phyloP scores from a whole-genome alignment of 805 yeast species.

The Huiozyma naganishii region DNA sequence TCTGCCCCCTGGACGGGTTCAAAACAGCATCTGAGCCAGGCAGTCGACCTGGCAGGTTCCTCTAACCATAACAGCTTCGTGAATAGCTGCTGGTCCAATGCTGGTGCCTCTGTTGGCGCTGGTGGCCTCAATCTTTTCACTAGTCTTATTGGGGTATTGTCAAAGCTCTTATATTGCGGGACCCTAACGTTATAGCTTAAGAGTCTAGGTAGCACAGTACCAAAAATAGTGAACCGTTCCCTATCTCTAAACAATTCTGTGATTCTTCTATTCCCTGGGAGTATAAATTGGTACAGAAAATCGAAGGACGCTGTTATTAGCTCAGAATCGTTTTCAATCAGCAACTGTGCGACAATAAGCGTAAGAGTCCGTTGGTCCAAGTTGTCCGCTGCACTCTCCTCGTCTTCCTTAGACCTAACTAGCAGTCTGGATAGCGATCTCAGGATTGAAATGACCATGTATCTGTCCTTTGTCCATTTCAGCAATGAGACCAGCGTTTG shows the following conservation, averaged over 20 bases:
- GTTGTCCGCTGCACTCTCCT: slow-evolving; percentile 41
- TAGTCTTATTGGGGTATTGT: slow-evolving; percentile 27
- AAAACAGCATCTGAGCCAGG: slow-evolving; percentile 90
- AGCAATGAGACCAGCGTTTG: slow-evolving; percentile 42
- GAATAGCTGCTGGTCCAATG: slow-evolving; percentile 42
- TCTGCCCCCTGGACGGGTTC: slow-evolving; percentile 69
- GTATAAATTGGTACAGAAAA: slow-evolving; percentile 68
- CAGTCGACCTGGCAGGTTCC: slow-evolving; percentile 86
- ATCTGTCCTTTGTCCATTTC: slow-evolving; percentile 49
- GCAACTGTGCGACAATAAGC: slow-evolving; percentile 44
- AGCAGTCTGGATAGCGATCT: slow-evolving; percentile 73
- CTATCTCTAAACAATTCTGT: slow-evolving; percentile 38
- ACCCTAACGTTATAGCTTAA: slow-evolving; percentile 38
- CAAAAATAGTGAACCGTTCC: slow-evolving; percentile 40
- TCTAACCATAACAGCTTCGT: slow-evolving; percentile 51
- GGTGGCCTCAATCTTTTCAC: slow-evolving; percentile 49
- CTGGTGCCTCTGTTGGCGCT: slow-evolving; percentile 58
- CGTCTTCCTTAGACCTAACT: slow-evolving; percentile 42
- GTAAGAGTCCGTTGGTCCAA: slow-evolving; percentile 39
- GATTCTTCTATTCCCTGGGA: slow-evolving; percentile 51
- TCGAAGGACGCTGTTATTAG: slow-evolving; percentile 64
- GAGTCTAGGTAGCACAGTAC: slow-evolving; percentile 52
- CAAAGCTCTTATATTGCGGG: slow-evolving; percentile 24
- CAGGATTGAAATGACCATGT: slow-evolving; percentile 54
- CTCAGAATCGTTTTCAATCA: slow-evolving; percentile 52